Evolutionary conservation across 139 green algal species (phyloP), one percentile per base, ranked within the genome.

Genomic region (Cymbomonas tetramitiformis): DNA sequence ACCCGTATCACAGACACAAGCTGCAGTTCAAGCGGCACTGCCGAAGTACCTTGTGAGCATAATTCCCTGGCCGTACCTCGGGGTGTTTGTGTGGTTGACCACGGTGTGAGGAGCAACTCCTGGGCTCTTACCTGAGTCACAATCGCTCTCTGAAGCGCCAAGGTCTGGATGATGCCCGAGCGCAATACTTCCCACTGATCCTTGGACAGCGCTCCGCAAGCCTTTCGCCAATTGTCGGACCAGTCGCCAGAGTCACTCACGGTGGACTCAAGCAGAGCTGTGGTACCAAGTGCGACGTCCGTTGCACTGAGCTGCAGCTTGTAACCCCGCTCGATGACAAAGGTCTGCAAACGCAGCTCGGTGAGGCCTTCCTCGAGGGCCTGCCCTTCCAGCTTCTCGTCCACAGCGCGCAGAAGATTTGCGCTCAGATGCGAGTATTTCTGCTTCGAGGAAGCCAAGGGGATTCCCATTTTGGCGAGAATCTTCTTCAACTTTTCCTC

Each of bases 391-490:
- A 59, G 28, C 31, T 38, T 51, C 19, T 58, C 32, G 24, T 29
- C 5, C n/a, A 66, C 30, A 12, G 24, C 31, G 2, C 51, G 51
- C 47, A 47, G 24, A 4, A 30, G 24, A 2, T 58, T 5, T 7
- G 44, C 25, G 25, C 4, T 47, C 68, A 76, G 71, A 62, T 65
- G 60, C 23, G 30, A 28, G 31, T 62, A 71, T 19, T 61, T 36
- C 38, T 76, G 68, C 48, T 65, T 47, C 24, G 50, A 46, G 32
- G 61, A 41, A 2, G 51, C 51, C 26, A 83, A 54, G 1, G 75
- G 69, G 24, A 94, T 64, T 34, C 86, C 86, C 56, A 93, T 77
- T 51, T 79, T 67, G 2, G 64, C 81, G 12, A 95, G 63, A 51
- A 95, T 64, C 24, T 79, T 64, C 29, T 83, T 44, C 38, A 95